Evolutionary conservation across 192 early-diverging fungal genomes (phyloP).

Genomic region (Lobosporangium transversale): DNA sequence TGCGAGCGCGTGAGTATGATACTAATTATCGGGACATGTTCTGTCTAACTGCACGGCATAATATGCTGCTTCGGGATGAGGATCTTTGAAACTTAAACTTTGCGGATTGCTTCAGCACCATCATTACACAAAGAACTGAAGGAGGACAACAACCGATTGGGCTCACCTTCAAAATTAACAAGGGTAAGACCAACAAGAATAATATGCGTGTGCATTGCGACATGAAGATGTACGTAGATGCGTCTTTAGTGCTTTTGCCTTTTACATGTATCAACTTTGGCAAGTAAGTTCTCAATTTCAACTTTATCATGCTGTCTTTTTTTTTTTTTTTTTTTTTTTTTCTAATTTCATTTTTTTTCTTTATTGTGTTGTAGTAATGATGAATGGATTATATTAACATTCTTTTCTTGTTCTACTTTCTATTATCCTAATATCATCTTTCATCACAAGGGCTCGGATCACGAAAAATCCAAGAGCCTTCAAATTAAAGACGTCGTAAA

Average conservation of each 20-base stretch:
- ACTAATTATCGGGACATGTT: conserved; percentile 11
- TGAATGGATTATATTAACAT: background rate
- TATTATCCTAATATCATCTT: background rate
- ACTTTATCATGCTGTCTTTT: no score
- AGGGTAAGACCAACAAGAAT: conserved; percentile 6
- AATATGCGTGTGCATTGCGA: conserved; percentile 15
- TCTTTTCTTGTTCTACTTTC: background rate
- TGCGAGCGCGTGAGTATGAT: conserved; percentile 3
- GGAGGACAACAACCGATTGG: conserved; percentile 3
- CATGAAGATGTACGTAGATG: conserved; percentile 21
- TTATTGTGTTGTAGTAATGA: no score
- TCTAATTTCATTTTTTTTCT: no score
- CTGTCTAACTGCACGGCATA: conserved; percentile 8
- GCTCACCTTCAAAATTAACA: conserved; percentile 13
- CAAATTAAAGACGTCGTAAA: background rate
- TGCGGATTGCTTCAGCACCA: conserved; percentile 10
- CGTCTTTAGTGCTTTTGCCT: conserved; percentile 21
- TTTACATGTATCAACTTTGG: conserved; percentile 29
- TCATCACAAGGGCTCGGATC: background rate
- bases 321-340: no score
- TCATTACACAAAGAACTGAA: background rate
- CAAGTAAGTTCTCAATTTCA: conserved; percentile 8
- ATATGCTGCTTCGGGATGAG: conserved; percentile 17
- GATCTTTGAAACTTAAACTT: conserved; percentile 17
- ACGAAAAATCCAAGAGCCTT: conserved; percentile 1